These are phyloP conservation scores for Tetradesmus lagerheimii DNA, from an alignment of 139 green algal genomes.

Conservation along the genomic window DNA sequence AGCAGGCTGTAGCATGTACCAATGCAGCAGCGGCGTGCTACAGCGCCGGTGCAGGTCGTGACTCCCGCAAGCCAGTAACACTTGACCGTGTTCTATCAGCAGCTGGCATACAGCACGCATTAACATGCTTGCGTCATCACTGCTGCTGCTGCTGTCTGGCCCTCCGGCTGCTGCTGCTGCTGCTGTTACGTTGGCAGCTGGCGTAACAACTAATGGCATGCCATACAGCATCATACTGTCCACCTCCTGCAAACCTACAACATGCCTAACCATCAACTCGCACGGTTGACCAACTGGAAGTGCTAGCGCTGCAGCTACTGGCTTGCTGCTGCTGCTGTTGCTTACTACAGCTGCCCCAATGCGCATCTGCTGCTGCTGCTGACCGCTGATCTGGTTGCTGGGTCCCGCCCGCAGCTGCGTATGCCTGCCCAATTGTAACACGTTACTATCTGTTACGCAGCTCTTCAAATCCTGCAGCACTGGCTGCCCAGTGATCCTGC, in stretches of 20 bases:
- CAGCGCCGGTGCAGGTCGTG: conserved; percentile 7
- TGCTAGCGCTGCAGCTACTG: neutral
- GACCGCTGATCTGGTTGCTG: neutral
- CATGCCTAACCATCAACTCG: conserved; percentile 4
- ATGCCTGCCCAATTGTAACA: conserved; percentile 31
- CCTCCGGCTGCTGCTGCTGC: neutral
- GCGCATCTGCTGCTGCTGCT: neutral
- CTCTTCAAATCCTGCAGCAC: neutral
- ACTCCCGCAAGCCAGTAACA: neutral
- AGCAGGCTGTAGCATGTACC: conserved; percentile 31
- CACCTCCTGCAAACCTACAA: neutral
- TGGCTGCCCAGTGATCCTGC: neutral
- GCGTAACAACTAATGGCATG: conserved; percentile 8
- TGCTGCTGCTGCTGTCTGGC: neutral
- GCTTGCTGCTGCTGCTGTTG: neutral
- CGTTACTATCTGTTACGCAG: neutral
- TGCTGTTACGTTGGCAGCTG: neutral
- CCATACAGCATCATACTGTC: conserved; percentile 44
- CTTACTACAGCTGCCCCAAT: neutral
- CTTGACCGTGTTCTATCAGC: conserved; percentile 23
- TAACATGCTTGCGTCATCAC: conserved; percentile 3
- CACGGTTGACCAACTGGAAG: neutral
- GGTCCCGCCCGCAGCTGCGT: conserved; percentile 19
- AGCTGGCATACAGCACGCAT: conserved; percentile 14
- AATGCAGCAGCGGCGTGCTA: conserved; percentile 17